phyloP scores from a whole-genome alignment of 108 stramenopile genomes.

The Skeletonema costatum region DNA sequence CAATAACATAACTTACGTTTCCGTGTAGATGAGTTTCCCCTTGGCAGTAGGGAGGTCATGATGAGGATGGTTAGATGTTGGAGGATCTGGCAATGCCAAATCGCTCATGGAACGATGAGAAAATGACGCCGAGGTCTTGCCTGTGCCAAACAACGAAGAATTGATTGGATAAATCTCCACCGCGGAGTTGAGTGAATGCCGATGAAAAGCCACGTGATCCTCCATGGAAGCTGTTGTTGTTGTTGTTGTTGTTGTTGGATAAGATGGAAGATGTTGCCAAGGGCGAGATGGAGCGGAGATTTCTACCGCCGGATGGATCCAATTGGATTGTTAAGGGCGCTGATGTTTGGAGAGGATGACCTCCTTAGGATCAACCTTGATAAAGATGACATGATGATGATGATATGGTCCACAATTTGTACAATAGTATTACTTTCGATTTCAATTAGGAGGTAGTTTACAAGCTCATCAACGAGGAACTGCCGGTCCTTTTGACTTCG shows the following conservation, averaged over 20 bases:
- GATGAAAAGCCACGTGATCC: slow-evolving; percentile 8
- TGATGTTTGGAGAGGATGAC: slow-evolving; percentile 34
- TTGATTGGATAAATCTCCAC: slow-evolving; percentile 7
- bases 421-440: neutral
- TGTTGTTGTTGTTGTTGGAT: too few relatives aligned
- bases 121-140: slow-evolving; percentile 8
- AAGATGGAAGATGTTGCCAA: slow-evolving; percentile 11
- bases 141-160: neutral
- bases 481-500: neutral
- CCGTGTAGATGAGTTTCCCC: slow-evolving; percentile 89
- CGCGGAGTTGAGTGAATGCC: slow-evolving; percentile 5
- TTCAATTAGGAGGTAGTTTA: neutral
- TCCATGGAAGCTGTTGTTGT: slow-evolving; percentile 2
- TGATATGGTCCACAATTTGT: slow-evolving; percentile 6
- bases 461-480: neutral
- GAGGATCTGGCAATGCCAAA: slow-evolving; percentile 53
- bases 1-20: slow-evolving; percentile 53
- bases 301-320: slow-evolving; percentile 2
- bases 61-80: slow-evolving; percentile 83
- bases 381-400: slow-evolving; percentile 35
- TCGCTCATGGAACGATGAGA: slow-evolving; percentile 40
- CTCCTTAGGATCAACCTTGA: slow-evolving; percentile 38
- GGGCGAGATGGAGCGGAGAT: slow-evolving; percentile 26
- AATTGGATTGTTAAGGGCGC: slow-evolving; percentile 8
- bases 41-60: slow-evolving; percentile 58